phyloP scores from a whole-genome alignment of 2,329 filamentous ascomycete genomes.

The Nakataea oryzae region DNA sequence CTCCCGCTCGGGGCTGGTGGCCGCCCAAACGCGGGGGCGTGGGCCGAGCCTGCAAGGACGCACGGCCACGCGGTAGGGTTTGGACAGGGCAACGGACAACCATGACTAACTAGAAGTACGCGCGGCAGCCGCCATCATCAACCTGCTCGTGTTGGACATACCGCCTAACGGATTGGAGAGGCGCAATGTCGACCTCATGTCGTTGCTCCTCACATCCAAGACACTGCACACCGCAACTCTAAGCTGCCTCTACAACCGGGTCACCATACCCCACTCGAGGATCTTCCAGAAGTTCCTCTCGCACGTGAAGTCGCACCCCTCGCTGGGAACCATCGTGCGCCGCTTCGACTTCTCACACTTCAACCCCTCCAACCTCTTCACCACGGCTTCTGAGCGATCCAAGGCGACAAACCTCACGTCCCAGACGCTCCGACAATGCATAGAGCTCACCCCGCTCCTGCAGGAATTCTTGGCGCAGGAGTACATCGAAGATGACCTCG shows the following conservation, averaged over 20 bases:
- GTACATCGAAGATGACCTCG: slow-evolving; percentile 68
- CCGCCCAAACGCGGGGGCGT: too few species aligned
- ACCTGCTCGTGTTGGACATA: slow-evolving; percentile 62
- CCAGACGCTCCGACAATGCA: slow-evolving; percentile 59
- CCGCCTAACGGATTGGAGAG: slow-evolving; percentile 64
- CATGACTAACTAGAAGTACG: background rate
- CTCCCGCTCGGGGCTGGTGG: background rate
- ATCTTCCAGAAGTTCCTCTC: slow-evolving; percentile 74
- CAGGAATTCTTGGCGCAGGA: slow-evolving; percentile 74
- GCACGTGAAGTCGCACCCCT: slow-evolving; percentile 55
- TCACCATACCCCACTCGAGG: slow-evolving; percentile 72
- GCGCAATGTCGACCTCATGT: slow-evolving; percentile 69
- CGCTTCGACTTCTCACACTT: slow-evolving; percentile 80
- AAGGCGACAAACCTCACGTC: slow-evolving; percentile 68
- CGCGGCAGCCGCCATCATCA: slow-evolving; percentile 57
- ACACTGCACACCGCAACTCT: slow-evolving; percentile 63
- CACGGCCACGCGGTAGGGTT: too few species aligned
- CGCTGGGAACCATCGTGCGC: slow-evolving; percentile 64
- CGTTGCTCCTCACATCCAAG: slow-evolving; percentile 66
- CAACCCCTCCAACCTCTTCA: slow-evolving; percentile 68
- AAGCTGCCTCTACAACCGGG: slow-evolving; percentile 65
- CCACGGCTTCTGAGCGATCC: slow-evolving; percentile 62
- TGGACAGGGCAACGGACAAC: background rate
- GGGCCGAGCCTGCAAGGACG: background rate
- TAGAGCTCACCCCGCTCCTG: slow-evolving; percentile 61